A percentile compares a stretch with the other conserved stretches of the same genome.
These are phyloP conservation scores for Aspergillus floridensis DNA, from an alignment of 2,329 filamentous ascomycete species.

Conservation along the genomic window DNA sequence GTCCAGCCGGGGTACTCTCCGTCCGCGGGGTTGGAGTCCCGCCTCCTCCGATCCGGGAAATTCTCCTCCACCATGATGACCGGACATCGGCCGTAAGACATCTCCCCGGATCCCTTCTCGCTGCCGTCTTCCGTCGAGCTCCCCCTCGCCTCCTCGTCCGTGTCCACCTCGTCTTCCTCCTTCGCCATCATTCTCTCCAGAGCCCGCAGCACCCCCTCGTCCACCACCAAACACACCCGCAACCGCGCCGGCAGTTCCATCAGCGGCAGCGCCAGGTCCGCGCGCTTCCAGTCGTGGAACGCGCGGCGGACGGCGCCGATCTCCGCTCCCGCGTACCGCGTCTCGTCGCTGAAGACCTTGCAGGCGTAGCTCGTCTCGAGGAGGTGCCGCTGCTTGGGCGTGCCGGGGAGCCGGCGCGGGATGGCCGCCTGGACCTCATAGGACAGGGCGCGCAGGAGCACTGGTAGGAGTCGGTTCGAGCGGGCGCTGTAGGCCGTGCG, in stretches of 20 bases:
- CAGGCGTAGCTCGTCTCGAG: conserved; percentile 26
- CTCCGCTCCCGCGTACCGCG: conserved; percentile 15
- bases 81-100: conserved; percentile 18
- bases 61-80: conserved; percentile 32
- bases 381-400: conserved; percentile 17
- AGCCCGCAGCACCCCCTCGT: conserved; percentile 24
- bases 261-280: conserved; percentile 21
- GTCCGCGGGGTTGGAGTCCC: conserved; percentile 12
- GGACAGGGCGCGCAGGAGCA: conserved; percentile 52
- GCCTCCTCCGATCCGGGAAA: conserved; percentile 24
- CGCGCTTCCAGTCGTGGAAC: conserved; percentile 31
- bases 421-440: conserved; percentile 51
- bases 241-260: conserved; percentile 28
- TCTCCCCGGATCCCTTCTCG: conserved; percentile 10
- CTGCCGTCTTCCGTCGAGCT: conserved; percentile 3
- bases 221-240: conserved; percentile 27
- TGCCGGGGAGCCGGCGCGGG: conserved; percentile 19
- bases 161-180: too few species aligned
- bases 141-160: not conserved
- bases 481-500: conserved; percentile 28
- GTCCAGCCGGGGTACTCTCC: conserved; percentile 26
- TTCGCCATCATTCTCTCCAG: conserved; percentile 10
- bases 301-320: conserved; percentile 21
- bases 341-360: conserved; percentile 24
- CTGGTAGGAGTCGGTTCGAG: conserved; percentile 52